Base-by-base conservation (phyloP, 2,329 filamentous ascomycete species). In the Immersiporthe knoxdaviesiana region DNA sequence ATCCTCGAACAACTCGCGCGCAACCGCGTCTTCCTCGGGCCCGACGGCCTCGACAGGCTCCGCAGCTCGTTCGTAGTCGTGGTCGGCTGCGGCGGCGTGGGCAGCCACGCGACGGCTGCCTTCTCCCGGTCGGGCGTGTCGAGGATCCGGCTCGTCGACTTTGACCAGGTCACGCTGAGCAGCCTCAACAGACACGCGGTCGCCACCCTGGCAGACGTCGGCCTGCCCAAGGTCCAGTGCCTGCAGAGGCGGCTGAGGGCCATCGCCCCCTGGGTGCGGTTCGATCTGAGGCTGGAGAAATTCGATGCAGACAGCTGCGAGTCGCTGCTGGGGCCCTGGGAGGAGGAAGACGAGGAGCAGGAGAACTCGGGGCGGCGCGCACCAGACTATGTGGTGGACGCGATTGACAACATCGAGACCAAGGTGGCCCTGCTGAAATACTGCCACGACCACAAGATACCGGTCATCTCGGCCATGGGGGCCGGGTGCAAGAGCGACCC, bases 401-500 rank as follows among this genome's bases (percentile, higher is more conserved):
- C 95, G 30, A 99, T 99, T 73, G 96, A 99, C 80, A 98, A 99
- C 77, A 98, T 99, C 72, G 93, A 97, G 65, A 97, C 93, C 66
- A 99, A 99, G 82, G 95, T 99, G 3, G 91, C 91, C 24, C 83
- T 99, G 67, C 84, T 99, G 54, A 90, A 93, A 75, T 97, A 97
- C 81, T 99, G 96, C 81, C 86, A 94, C 77, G 87, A 90, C 71
- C 87, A 93, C 76, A 84, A 86, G 1, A 83, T 98, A 35, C 91
- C 89, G 0, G 93, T 99, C 37, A 94, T 99, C 72, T 96, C 93
- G 21, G 92, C 93, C 41, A 98, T 98, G 94, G 96, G 96, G 0
- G 96, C 96, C 0, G 96, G 94, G 0, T 97, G 93, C 81, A 99
- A 98, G 83, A 95, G 92, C 60, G 89, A 91, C 61, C 89, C 88